phyloP scores from a whole-genome alignment of 1,284 basidiomycete genomes.

The Blastosporella zonata region DNA sequence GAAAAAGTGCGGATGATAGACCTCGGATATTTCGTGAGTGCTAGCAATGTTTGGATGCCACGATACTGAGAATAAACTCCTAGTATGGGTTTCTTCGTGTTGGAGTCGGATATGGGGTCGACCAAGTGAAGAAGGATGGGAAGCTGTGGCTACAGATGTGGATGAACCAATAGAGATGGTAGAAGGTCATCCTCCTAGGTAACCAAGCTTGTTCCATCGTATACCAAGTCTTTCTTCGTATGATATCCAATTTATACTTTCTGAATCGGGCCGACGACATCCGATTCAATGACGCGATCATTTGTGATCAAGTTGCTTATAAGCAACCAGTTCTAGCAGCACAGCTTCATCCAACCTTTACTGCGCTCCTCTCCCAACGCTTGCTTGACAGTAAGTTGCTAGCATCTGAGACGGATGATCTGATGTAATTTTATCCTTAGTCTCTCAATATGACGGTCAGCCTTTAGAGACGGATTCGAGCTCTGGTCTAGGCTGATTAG shows the following conservation, averaged over 20 bases:
- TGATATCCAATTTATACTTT: neutral
- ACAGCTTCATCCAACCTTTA: neutral
- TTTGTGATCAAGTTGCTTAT: constrained; percentile 7
- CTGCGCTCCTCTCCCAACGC: neutral
- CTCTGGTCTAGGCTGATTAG: constrained; percentile 5
- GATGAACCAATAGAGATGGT: constrained; percentile 69
- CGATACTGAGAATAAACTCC: neutral
- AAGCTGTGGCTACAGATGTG: constrained; percentile 69
- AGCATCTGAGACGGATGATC: neutral
- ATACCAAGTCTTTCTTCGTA: neutral
- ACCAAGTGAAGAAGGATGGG: constrained; percentile 60
- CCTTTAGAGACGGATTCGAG: neutral
- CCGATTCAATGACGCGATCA: constrained; percentile 18
- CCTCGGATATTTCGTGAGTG: constrained; percentile 49
- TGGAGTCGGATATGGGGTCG: constrained; percentile 49
- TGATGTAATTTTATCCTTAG: neutral
- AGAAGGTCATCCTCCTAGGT: constrained; percentile 33
- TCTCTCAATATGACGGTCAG: constrained; percentile 13
- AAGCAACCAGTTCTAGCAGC: neutral
- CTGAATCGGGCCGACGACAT: constrained; percentile 5
- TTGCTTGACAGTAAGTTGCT: neutral
- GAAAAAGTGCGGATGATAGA: constrained; percentile 43
- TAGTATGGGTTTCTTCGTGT: constrained; percentile 40
- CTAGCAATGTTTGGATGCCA: neutral
- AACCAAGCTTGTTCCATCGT: neutral